phyloP scores from a whole-genome alignment of 139 green algal genomes.

The Mychonastes homosphaera region DNA sequence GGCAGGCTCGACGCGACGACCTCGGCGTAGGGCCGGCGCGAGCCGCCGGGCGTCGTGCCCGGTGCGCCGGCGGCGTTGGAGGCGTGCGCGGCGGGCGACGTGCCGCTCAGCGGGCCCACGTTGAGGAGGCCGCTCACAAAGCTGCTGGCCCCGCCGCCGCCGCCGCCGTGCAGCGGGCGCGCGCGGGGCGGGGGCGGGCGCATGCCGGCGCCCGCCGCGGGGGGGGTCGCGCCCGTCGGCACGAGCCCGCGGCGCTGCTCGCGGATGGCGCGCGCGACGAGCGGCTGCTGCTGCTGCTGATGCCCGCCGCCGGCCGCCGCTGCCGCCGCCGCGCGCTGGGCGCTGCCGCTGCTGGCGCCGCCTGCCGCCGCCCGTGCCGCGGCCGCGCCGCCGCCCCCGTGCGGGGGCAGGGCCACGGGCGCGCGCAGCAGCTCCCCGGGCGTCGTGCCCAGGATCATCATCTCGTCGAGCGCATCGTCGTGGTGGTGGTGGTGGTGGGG shows the following conservation, averaged over 20 bases:
- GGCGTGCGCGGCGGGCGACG: not conserved
- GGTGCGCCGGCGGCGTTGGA: not conserved
- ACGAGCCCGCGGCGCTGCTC: not conserved
- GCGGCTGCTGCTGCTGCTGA: not conserved
- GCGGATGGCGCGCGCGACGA: not conserved
- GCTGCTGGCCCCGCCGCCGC: no score
- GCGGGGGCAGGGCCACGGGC: slow-evolving; percentile 3
- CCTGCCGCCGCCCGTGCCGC: not conserved
- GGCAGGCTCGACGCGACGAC: not conserved
- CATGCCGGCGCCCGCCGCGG: not conserved
- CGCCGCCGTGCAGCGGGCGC: not conserved
- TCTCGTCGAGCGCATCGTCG: slow-evolving; percentile 53
- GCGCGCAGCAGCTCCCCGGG: slow-evolving; percentile 27
- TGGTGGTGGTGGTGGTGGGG: slow-evolving; percentile 21
- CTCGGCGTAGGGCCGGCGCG: not conserved
- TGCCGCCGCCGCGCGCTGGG: not conserved
- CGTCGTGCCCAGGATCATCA: slow-evolving; percentile 66
- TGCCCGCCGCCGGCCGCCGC: not conserved
- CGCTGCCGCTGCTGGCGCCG: not conserved
- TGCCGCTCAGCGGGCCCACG: not conserved
- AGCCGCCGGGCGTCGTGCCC: not conserved
- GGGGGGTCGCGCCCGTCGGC: not conserved
- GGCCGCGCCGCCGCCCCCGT: not conserved
- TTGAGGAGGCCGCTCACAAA: slow-evolving; percentile 13
- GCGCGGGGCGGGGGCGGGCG: not conserved